These are phyloP conservation scores for Tubosaeta brunneosetosa DNA, from an alignment of 768 basidiomycete genomes.

Conservation along the genomic window DNA sequence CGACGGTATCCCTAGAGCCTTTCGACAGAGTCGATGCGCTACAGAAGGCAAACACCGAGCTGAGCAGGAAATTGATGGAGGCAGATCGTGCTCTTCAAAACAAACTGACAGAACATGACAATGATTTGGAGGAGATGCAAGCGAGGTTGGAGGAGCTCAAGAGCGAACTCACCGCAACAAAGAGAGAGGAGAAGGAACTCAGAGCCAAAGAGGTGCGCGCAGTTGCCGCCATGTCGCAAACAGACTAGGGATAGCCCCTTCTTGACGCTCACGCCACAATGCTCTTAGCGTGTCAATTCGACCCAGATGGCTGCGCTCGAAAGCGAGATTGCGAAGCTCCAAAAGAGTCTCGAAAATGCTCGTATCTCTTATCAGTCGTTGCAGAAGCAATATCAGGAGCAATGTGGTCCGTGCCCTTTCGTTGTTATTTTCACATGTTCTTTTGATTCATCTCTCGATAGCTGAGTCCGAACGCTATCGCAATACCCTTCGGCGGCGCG, in stretches of 20 bases:
- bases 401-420: conserved; percentile 56
- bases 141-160: conserved; percentile 69
- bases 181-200: conserved; percentile 91
- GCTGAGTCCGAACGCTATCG: conserved; percentile 78
- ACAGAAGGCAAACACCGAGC: conserved; percentile 67
- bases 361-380: conserved; percentile 69
- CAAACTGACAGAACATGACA: conserved; percentile 71
- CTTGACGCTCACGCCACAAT: conserved; percentile 6
- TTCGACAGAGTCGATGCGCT: conserved; percentile 71
- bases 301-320: conserved; percentile 69
- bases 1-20: conserved; percentile 66
- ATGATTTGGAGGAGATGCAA: conserved; percentile 80
- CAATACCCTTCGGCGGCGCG: conserved; percentile 65
- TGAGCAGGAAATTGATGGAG: conserved; percentile 71
- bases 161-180: conserved; percentile 71
- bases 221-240: conserved; percentile 3
- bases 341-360: conserved; percentile 68
- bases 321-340: conserved; percentile 71
- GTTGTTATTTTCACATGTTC: not conserved
- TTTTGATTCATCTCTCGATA: conserved; percentile 21
- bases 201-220: conserved; percentile 72
- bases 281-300: conserved; percentile 52
- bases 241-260: not conserved
- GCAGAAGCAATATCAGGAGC: conserved; percentile 86
- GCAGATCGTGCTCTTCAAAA: conserved; percentile 64